Evolutionary conservation across 1,284 basidiomycete genomes (phyloP).

Genomic region (Hemileia vastatrix): DNA sequence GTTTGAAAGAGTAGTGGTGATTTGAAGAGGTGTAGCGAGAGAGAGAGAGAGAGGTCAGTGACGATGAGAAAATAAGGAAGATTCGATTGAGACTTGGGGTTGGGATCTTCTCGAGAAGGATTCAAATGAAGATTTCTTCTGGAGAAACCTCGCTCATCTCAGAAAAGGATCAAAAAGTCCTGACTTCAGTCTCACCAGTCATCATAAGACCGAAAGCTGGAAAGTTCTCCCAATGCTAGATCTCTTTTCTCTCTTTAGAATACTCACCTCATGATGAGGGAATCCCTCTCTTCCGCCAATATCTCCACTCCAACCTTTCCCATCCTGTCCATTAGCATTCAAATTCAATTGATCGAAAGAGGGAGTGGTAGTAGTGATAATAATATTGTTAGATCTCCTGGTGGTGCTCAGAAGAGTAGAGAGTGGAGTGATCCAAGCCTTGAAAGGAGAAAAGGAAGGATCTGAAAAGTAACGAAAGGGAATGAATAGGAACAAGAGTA

Average conservation of each 20-base stretch:
- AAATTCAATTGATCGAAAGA: conserved; percentile 34
- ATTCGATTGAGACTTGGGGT: background rate
- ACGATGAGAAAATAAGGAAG: background rate
- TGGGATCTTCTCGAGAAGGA: conserved; percentile 6
- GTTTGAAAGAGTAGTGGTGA: conserved; percentile 23
- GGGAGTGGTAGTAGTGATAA: conserved; percentile 26
- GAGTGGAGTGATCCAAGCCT: conserved; percentile 27
- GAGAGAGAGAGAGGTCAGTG: background rate
- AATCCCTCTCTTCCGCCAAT: too few relatives aligned
- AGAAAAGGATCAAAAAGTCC: conserved; percentile 31
- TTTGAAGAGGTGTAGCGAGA: conserved; percentile 24
- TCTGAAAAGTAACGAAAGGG: conserved; percentile 36
- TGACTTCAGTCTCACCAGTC: too few relatives aligned
- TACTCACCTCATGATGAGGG: too few relatives aligned
- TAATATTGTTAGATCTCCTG: conserved; percentile 23
- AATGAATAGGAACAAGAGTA: conserved; percentile 52
- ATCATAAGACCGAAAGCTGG: too few relatives aligned
- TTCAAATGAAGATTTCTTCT: conserved; percentile 55
- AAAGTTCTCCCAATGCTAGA: too few relatives aligned
- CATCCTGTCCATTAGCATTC: too few relatives aligned
- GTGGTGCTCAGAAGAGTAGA: conserved; percentile 25
- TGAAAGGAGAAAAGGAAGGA: conserved; percentile 24
- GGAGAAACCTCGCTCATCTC: conserved; percentile 60
- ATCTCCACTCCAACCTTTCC: too few relatives aligned
- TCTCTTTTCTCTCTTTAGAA: too few relatives aligned